Percentiles rank a stretch among this genome's conserved stretches.
phyloP scores from a whole-genome alignment of 139 green algal species.

The Auxenochlorella pyrenoidosa region DNA sequence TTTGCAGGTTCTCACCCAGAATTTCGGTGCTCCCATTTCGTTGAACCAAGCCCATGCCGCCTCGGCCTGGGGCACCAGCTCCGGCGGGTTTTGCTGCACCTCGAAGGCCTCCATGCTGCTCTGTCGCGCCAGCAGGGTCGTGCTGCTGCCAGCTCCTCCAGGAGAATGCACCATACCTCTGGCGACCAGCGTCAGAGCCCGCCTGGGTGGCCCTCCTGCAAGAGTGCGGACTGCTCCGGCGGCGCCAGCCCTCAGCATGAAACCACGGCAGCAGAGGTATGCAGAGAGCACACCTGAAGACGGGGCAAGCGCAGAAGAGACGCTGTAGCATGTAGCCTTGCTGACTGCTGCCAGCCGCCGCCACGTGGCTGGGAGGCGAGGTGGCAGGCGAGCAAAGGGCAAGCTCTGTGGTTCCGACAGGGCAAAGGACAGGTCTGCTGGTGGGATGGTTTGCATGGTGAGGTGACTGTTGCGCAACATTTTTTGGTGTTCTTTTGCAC shows the following conservation, averaged over 20 bases:
- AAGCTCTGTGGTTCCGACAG: too few relatives aligned
- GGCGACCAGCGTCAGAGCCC: not conserved
- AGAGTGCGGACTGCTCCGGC: not conserved
- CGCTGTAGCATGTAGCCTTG: too few relatives aligned
- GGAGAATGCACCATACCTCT: not conserved
- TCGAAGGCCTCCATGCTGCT: not conserved
- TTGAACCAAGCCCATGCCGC: conserved; percentile 83
- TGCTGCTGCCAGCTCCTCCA: not conserved
- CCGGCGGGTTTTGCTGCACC: conserved; percentile 1
- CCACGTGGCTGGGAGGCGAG: too few relatives aligned
- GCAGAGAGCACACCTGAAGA: too few relatives aligned
- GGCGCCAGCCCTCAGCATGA: not conserved
- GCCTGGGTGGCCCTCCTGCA: not conserved
- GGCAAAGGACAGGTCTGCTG: too few relatives aligned
- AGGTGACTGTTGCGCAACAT: too few relatives aligned
- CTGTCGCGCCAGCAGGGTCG: not conserved
- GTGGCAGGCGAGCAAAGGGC: too few relatives aligned
- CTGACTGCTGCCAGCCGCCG: too few relatives aligned
- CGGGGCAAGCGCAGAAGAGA: too few relatives aligned
- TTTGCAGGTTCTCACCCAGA: conserved; percentile 55
- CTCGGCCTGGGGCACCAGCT: conserved; percentile 43
- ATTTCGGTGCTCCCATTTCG: conserved; percentile 79
- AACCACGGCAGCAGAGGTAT: too few relatives aligned
- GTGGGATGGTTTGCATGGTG: too few relatives aligned
- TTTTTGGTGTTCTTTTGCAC: too few relatives aligned